Conservation (phyloP, 2,329 filamentous ascomycete genomes). For the Ophiostoma quercus region DNA sequence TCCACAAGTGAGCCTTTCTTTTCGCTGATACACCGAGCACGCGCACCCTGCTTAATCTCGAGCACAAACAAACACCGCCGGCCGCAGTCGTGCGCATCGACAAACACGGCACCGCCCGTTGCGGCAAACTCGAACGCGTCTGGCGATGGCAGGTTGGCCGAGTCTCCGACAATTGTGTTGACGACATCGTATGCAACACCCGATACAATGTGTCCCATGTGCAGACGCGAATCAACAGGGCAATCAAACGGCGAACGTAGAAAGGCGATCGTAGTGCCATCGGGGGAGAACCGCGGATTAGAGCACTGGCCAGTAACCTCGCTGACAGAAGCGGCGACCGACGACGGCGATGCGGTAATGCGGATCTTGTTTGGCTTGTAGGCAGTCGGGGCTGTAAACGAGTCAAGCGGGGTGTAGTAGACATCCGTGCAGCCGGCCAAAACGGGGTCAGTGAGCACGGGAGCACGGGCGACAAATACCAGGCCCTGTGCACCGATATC, state of each 20-base stretch:
- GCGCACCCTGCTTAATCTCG: slow-evolving; percentile 32
- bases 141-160: slow-evolving; percentile 27
- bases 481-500: slow-evolving; percentile 37
- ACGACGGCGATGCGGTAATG: background rate
- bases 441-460: slow-evolving; percentile 24
- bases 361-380: slow-evolving; percentile 27
- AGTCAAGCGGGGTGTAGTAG: slow-evolving; percentile 35
- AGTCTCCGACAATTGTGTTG: slow-evolving; percentile 27
- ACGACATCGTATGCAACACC: slow-evolving; percentile 33
- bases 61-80: slow-evolving; percentile 35
- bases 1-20: slow-evolving; percentile 27
- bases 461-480: slow-evolving; percentile 33
- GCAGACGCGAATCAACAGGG: slow-evolving; percentile 32
- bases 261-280: slow-evolving; percentile 37
- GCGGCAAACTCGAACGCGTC: slow-evolving; percentile 36
- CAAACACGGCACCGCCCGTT: slow-evolving; percentile 34
- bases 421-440: slow-evolving; percentile 28
- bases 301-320: background rate
- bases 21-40: slow-evolving; percentile 28
- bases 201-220: slow-evolving; percentile 33
- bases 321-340: background rate
- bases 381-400: slow-evolving; percentile 30
- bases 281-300: slow-evolving; percentile 37
- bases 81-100: slow-evolving; percentile 35
- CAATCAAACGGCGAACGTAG: slow-evolving; percentile 31